phyloP scores from a whole-genome alignment of 2,329 filamentous ascomycete genomes.

The Pestalotiopsis sp. region DNA sequence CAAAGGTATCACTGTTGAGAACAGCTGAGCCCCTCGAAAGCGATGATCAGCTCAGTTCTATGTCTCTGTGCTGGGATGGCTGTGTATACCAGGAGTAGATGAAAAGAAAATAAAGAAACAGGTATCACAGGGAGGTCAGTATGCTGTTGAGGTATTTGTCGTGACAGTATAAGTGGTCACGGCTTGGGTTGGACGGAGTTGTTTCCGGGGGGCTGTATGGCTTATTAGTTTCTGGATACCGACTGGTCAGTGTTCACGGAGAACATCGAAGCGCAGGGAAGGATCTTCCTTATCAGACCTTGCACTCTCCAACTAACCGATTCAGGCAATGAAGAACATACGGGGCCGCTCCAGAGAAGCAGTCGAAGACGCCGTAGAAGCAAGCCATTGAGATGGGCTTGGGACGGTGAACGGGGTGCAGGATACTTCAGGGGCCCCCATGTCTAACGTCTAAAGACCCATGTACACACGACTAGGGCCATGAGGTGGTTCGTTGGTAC shows the following conservation, averaged over 20 bases:
- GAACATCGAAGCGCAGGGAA: not conserved
- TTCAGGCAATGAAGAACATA: slow-evolving; percentile 11
- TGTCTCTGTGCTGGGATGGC: not conserved
- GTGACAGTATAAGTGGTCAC: slow-evolving; percentile 2
- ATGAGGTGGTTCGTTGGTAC: slow-evolving; percentile 27
- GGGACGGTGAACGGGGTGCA: slow-evolving; percentile 34
- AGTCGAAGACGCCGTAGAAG: slow-evolving; percentile 5
- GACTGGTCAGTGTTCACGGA: not conserved
- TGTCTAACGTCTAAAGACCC: slow-evolving; percentile 29
- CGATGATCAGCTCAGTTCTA: slow-evolving; percentile 2
- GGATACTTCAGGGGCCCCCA: slow-evolving; percentile 27
- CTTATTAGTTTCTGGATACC: slow-evolving; percentile 11
- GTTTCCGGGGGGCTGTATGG: slow-evolving; percentile 5
- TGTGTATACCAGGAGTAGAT: not conserved
- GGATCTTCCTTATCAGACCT: slow-evolving; percentile 6
- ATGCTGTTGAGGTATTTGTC: not conserved
- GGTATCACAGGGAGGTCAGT: not conserved
- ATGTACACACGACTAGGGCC: slow-evolving; percentile 31
- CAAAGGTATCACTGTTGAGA: not conserved
- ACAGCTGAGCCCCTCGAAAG: slow-evolving; percentile 15
- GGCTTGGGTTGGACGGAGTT: not conserved
- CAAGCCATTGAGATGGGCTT: slow-evolving; percentile 16
- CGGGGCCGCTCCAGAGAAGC: not conserved
- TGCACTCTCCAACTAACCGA: slow-evolving; percentile 6
- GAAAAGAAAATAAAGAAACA: not conserved